These are phyloP conservation scores for Candida andamanensis DNA, from an alignment of 805 yeast species.

Conservation along the genomic window DNA sequence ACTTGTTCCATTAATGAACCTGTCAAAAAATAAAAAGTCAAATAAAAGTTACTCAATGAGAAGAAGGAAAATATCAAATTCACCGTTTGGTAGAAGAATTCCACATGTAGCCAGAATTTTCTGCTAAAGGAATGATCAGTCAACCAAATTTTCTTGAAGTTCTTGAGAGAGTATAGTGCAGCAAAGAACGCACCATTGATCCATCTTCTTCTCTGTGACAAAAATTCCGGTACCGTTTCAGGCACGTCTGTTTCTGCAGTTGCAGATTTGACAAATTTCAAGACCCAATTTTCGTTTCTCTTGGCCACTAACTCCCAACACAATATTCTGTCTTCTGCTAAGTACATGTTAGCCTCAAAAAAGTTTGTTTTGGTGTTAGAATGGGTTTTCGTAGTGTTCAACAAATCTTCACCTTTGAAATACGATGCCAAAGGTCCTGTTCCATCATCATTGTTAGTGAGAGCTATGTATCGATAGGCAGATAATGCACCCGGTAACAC, in stretches of 20 bases:
- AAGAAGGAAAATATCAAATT: slow-evolving; percentile 84
- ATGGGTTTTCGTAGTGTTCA: slow-evolving; percentile 22
- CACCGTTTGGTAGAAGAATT: slow-evolving; percentile 77
- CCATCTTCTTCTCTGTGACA: slow-evolving; percentile 94
- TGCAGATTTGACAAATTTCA: slow-evolving; percentile 88
- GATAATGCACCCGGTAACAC: slow-evolving; percentile 96
- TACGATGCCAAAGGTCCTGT: slow-evolving; percentile 88
- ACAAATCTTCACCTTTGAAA: slow-evolving; percentile 75
- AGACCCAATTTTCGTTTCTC: slow-evolving; percentile 74
- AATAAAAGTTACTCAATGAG: slow-evolving; percentile 84
- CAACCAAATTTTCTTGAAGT: slow-evolving; percentile 69
- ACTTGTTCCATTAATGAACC: slow-evolving; percentile 56
- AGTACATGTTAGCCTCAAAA: slow-evolving; percentile 93
- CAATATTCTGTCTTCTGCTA: slow-evolving; percentile 93
- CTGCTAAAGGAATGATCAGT: slow-evolving; percentile 70
- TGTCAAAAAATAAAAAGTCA: slow-evolving; percentile 89
- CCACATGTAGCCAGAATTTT: slow-evolving; percentile 67
- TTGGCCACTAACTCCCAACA: slow-evolving; percentile 97
- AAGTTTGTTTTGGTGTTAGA: slow-evolving; percentile 58
- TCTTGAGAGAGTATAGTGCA: slow-evolving; percentile 78
- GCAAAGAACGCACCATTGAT: slow-evolving; percentile 96
- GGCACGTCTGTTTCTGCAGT: slow-evolving; percentile 98
- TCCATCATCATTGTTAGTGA: slow-evolving; percentile 80
- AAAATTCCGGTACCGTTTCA: slow-evolving; percentile 76
- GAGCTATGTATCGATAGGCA: slow-evolving; percentile 87